Conservation (phyloP, 2,329 filamentous ascomycete genomes). For the Coniochaeta sp. region DNA sequence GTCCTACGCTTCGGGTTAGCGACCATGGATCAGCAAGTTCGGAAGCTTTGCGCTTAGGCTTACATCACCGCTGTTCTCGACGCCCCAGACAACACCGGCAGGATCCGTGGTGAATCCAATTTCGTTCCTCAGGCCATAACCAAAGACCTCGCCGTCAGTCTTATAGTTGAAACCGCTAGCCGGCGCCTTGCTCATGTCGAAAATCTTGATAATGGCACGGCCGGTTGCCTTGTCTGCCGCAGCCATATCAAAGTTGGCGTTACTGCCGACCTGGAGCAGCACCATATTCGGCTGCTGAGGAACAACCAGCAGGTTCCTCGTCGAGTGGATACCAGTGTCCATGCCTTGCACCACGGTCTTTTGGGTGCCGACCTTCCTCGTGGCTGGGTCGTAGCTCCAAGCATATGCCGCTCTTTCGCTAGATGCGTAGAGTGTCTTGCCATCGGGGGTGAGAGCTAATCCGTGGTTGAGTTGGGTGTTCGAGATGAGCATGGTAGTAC, state of each 20-base stretch:
- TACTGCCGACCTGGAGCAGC: slow-evolving; percentile 25
- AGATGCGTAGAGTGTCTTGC: slow-evolving; percentile 25
- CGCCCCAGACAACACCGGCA: slow-evolving; percentile 38
- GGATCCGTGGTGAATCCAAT: slow-evolving; percentile 50
- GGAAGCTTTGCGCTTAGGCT: not conserved
- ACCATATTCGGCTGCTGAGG: slow-evolving; percentile 23
- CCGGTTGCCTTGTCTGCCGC: slow-evolving; percentile 21
- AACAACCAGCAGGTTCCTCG: slow-evolving; percentile 24
- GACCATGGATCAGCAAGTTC: not conserved
- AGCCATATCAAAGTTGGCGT: slow-evolving; percentile 25
- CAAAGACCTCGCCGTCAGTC: slow-evolving; percentile 24
- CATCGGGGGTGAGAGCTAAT: slow-evolving; percentile 24
- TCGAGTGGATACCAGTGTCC: slow-evolving; percentile 26
- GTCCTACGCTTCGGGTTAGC: slow-evolving; percentile 18
- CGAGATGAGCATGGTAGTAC: slow-evolving; percentile 22
- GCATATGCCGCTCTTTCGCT: slow-evolving; percentile 34
- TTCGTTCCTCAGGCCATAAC: slow-evolving; percentile 47
- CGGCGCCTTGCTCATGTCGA: slow-evolving; percentile 25
- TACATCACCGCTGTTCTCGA: slow-evolving; percentile 38
- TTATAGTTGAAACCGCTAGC: slow-evolving; percentile 24
- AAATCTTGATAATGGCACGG: slow-evolving; percentile 29
- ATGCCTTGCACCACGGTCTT: slow-evolving; percentile 26
- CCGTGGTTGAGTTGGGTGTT: slow-evolving; percentile 26
- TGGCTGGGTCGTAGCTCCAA: slow-evolving; percentile 46
- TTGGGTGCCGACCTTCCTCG: slow-evolving; percentile 33